Percentiles rank a stretch among this genome's conserved stretches.
Conservation (phyloP, 148 eudicot species). For the Euryodendron excelsum region DNA sequence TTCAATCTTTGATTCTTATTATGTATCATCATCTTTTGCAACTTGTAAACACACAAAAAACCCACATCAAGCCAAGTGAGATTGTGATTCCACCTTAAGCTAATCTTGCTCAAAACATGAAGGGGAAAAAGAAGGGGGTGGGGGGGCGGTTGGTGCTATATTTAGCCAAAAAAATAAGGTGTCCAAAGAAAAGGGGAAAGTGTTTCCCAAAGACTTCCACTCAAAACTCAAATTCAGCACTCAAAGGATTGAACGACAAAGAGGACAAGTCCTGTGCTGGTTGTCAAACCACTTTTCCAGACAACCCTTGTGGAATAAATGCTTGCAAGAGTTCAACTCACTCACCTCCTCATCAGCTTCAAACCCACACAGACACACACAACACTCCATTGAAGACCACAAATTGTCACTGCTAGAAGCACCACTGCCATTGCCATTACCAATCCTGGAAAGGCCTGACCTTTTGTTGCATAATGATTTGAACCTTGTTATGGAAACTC, state of each 20-base stretch:
- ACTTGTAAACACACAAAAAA: no score
- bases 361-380: slow-evolving; percentile 64
- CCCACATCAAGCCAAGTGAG: no score
- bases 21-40: no score
- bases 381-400: slow-evolving; percentile 32
- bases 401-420: not conserved
- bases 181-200: no score
- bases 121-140: no score
- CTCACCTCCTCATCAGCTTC: slow-evolving; percentile 62
- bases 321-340: slow-evolving; percentile 65
- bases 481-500: slow-evolving; percentile 38
- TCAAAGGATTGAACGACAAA: slow-evolving; percentile 56
- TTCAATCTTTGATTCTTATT: no score
- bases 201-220: no score
- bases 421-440: not conserved
- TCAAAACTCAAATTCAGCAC: not conserved
- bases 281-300: slow-evolving; percentile 74
- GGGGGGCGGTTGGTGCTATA: no score
- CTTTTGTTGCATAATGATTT: slow-evolving; percentile 19
- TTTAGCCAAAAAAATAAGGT: no score
- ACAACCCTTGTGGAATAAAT: slow-evolving; percentile 71
- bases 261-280: slow-evolving; percentile 66
- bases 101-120: no score
- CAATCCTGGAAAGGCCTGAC: no score
- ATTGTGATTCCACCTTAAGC: no score